phyloP scores from a whole-genome alignment of 2,329 filamentous ascomycete genomes.

The Colletotrichum liaoningense region DNA sequence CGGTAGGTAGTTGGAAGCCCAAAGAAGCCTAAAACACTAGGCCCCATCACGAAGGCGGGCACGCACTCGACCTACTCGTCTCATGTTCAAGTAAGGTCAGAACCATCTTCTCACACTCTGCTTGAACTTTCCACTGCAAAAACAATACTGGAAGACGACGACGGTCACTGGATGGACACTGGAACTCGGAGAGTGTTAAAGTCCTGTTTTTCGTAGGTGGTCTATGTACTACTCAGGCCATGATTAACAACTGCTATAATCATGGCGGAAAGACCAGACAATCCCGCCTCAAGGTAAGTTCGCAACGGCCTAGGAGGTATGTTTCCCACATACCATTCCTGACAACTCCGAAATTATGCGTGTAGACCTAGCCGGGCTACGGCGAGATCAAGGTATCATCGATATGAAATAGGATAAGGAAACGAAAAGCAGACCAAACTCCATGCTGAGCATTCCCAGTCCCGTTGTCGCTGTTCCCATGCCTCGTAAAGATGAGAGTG shows the following conservation, averaged over 20 bases:
- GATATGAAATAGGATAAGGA: background rate
- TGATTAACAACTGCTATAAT: background rate
- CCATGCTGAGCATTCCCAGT: background rate
- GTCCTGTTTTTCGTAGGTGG: background rate
- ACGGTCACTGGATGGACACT: background rate
- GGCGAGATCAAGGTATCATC: constrained; percentile 9
- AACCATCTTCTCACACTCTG: background rate
- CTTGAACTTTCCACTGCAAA: background rate
- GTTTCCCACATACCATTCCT: background rate
- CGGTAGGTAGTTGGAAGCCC: background rate
- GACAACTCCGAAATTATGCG: background rate
- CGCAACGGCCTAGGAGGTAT: background rate
- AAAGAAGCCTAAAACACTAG: background rate
- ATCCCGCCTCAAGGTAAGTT: background rate
- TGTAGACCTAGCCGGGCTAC: background rate
- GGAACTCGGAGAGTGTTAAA: background rate
- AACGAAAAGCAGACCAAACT: background rate
- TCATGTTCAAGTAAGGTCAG: background rate
- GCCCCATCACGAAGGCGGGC: background rate
- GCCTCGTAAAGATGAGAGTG: background rate
- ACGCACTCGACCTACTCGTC: background rate
- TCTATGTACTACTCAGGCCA: background rate
- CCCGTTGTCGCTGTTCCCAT: background rate
- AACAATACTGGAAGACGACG: background rate
- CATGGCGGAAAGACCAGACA: background rate